Percentiles rank a stretch among this genome's conserved stretches.
Evolutionary conservation across 495 filamentous ascomycete species (phyloP).

Genomic region (Penicillium silybi): DNA sequence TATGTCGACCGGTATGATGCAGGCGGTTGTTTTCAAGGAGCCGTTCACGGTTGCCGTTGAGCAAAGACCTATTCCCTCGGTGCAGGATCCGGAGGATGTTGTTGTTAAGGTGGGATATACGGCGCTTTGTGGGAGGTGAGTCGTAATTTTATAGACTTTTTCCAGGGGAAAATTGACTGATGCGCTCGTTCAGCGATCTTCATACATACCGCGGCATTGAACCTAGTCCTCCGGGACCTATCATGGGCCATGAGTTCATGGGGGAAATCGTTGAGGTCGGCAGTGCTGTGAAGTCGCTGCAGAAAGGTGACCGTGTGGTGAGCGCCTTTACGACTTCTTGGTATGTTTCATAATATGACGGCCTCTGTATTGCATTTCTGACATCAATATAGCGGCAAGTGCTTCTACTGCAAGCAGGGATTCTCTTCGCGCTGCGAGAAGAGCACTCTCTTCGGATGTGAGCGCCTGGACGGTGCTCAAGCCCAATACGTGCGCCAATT

Average conservation of each 20-base stretch:
- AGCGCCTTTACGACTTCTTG: constrained; percentile 85
- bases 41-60: constrained; percentile 47
- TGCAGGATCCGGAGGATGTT: constrained; percentile 70
- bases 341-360: constrained; percentile 42
- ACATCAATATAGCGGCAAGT: constrained; percentile 55
- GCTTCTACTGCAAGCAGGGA: constrained; percentile 86
- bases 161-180: neutral
- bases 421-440: constrained; percentile 82
- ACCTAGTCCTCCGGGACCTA: constrained; percentile 56
- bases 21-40: constrained; percentile 48
- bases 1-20: constrained; percentile 34
- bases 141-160: constrained; percentile 8
- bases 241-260: constrained; percentile 75
- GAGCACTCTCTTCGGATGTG: constrained; percentile 68
- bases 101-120: constrained; percentile 83
- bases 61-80: constrained; percentile 47
- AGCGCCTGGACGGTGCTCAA: constrained; percentile 76
- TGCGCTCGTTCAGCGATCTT: constrained; percentile 59
- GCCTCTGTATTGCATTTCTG: constrained; percentile 1
- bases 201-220: constrained; percentile 87
- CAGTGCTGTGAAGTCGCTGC: constrained; percentile 59
- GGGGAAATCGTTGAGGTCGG: constrained; percentile 71
- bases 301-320: constrained; percentile 75
- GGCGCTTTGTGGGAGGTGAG: constrained; percentile 86
- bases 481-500: constrained; percentile 65